Percentiles rank a stretch among this genome's conserved stretches.
Evolutionary conservation across 768 basidiomycete species (phyloP).

Genomic region (Multifurca ochricompacta): DNA sequence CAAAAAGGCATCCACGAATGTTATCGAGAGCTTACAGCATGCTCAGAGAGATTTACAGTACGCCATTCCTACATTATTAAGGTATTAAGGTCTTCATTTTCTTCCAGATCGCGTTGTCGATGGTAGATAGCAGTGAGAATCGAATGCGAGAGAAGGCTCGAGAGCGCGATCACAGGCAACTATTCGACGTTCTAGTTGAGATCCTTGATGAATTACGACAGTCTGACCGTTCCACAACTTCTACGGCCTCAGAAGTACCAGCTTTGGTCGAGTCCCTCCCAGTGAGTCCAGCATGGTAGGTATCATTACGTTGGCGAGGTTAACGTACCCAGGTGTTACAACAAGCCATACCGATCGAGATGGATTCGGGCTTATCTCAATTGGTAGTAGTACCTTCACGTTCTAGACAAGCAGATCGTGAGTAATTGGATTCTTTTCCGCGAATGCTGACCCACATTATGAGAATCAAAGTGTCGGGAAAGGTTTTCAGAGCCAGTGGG

Average conservation of each 20-base stretch:
- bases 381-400: neutral
- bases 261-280: neutral
- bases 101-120: neutral
- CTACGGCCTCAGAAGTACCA: neutral
- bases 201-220: neutral
- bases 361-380: neutral
- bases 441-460: neutral
- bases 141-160: neutral
- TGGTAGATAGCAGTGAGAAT: neutral
- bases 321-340: neutral
- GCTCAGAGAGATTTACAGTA: conserved; percentile 33
- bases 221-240: neutral
- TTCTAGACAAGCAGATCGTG: neutral
- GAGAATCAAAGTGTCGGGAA: conserved; percentile 17
- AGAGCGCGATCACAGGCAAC: neutral
- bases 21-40: conserved; percentile 32
- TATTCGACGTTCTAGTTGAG: neutral
- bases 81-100: neutral
- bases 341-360: neutral
- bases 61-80: conserved; percentile 4
- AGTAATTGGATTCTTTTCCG: neutral
- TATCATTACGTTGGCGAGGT: neutral
- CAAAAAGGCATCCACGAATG: conserved; percentile 34
- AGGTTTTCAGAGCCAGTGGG: conserved; percentile 30
- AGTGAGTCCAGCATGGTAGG: neutral